Evolutionary conservation across 345 rosid species (phyloP), one percentile per base, ranked within the genome.

Genomic region (Salix dunnii): DNA sequence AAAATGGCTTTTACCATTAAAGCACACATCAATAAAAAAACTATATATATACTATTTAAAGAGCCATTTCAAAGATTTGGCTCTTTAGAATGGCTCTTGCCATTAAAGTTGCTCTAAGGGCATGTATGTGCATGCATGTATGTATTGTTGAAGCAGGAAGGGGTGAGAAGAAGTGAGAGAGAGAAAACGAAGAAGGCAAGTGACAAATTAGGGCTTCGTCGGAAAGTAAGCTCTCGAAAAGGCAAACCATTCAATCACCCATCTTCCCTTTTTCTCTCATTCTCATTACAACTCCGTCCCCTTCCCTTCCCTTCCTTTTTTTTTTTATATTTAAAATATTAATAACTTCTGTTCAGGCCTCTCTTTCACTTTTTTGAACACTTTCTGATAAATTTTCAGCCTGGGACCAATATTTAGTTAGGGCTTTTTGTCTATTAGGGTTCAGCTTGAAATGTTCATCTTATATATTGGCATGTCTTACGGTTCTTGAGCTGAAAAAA

Each of bases 201-300:
- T 27, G 4, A 48, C 71, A 74, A 81, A 80, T 73, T 65, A 76
- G 78, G 64, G 46, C 72, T 83, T 71, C 75, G 85, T 76, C 80
- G 84, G 87, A 81, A 81, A 85, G 85, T 74, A 78, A 80, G 72
- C 78, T 74, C 74, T 65, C 74, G 17, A 58, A 75, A 81, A 78
- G 83, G 82, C 78, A 68, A 76, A 58, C 63, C 63, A 58, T 58
- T 58, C 28, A 58, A 58, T 58, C 28, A 23, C 70, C 67, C 61
- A 35, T 16, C 40, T 40, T 30, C 64, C 62, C 72, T 28, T 30
- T 40, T 61, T 49, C 33, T 31, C 31, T 70, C 70, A 58, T 58
- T 58, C 63, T n/a, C 31, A n/a, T 28, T 9, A 31, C 64, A 33
- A 33, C 71, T 43, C 72, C 64, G 16, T 53, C 65, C 70, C 11